Percentiles rank a stretch among this genome's conserved stretches.
phyloP scores from a whole-genome alignment of 495 filamentous ascomycete genomes.

The Aspergillus nanangensis region DNA sequence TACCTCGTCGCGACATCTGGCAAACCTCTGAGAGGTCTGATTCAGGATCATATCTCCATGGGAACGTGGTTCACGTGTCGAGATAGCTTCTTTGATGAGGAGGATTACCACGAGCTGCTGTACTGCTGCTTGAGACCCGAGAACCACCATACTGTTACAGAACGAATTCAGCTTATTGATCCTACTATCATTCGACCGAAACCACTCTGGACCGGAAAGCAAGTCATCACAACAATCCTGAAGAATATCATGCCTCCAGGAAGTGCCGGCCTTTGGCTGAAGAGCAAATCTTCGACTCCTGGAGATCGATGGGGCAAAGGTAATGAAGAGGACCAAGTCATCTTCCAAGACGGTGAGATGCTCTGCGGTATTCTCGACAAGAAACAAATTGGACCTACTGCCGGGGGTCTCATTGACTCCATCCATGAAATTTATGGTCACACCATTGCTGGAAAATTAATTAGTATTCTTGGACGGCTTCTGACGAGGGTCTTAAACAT shows the following conservation, averaged over 20 bases:
- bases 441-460: conserved; percentile 72
- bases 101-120: conserved; percentile 88
- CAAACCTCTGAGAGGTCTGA: conserved; percentile 91
- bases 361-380: conserved; percentile 94
- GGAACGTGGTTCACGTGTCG: conserved; percentile 84
- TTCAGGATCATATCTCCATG: conserved; percentile 98
- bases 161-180: conserved; percentile 68
- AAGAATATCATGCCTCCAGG: conserved; percentile 79
- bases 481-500: conserved; percentile 88
- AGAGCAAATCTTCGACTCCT: conserved; percentile 70
- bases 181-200: conserved; percentile 81
- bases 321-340: conserved; percentile 67
- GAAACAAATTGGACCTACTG: conserved; percentile 82
- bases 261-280: conserved; percentile 74
- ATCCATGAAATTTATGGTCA: conserved; percentile 94
- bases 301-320: conserved; percentile 73
- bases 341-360: conserved; percentile 83
- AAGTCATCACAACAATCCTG: conserved; percentile 88
- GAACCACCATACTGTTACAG: conserved; percentile 68
- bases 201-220: conserved; percentile 94
- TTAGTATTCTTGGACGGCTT: conserved; percentile 85
- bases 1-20: conserved; percentile 93
- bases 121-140: conserved; percentile 89
- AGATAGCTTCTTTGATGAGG: conserved; percentile 86
- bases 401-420: conserved; percentile 84